These are phyloP conservation scores for Colletotrichum tanaceti DNA, from an alignment of 2,329 filamentous ascomycete genomes.

Conservation along the genomic window DNA sequence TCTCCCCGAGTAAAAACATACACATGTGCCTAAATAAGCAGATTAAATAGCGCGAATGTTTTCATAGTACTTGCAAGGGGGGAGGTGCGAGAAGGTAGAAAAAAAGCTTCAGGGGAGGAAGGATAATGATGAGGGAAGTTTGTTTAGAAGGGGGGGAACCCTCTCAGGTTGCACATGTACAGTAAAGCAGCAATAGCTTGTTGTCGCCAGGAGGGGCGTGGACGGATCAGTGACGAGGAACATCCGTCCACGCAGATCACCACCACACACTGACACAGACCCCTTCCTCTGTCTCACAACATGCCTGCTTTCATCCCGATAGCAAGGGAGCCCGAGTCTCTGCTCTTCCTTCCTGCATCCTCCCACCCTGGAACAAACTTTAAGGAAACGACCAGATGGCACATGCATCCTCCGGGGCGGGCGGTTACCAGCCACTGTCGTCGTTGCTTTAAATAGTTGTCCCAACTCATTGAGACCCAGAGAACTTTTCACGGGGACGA, in stretches of 20 bases:
- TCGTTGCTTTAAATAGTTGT: constrained; percentile 25
- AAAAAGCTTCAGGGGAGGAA: too few relatives aligned
- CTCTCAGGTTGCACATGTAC: too few relatives aligned
- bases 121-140: too few relatives aligned
- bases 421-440: background rate
- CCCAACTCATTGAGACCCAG: background rate
- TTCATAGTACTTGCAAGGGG: too few relatives aligned
- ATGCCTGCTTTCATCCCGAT: constrained; percentile 23
- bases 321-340: constrained; percentile 12
- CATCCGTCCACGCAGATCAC: too few relatives aligned
- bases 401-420: constrained; percentile 27
- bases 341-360: background rate
- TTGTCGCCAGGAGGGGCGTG: too few relatives aligned
- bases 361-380: background rate
- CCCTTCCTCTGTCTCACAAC: constrained; percentile 10
- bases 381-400: constrained; percentile 33
- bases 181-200: too few relatives aligned
- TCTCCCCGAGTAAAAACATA: background rate
- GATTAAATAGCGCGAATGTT: too few relatives aligned
- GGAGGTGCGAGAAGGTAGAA: too few relatives aligned
- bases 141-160: too few relatives aligned
- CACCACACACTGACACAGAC: background rate
- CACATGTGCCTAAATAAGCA: background rate
- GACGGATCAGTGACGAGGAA: too few relatives aligned
- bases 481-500: background rate